A percentile compares a stretch with the other conserved stretches of the same genome.
These are phyloP conservation scores for Parachaetomium inaequale DNA, from an alignment of 495 filamentous ascomycete genomes.

Conservation along the genomic window DNA sequence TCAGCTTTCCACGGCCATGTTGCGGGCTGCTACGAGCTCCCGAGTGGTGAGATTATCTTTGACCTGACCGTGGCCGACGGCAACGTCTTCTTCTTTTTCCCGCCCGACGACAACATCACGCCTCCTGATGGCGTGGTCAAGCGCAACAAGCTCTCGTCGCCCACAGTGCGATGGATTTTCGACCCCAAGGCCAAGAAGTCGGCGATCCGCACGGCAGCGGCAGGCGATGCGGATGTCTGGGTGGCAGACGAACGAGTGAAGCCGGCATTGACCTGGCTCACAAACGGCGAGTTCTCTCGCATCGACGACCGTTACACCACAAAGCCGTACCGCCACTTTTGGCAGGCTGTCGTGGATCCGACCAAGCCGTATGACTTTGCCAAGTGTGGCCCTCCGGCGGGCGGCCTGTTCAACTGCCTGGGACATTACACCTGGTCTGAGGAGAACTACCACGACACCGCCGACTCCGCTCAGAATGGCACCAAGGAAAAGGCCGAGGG, in stretches of 20 bases:
- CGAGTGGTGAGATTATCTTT: conserved; percentile 46
- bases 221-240: conserved; percentile 16
- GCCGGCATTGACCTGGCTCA: conserved; percentile 37
- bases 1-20: conserved; percentile 49
- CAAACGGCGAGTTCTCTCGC: conserved; percentile 56
- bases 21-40: conserved; percentile 49
- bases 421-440: conserved; percentile 43
- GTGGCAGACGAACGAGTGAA: conserved; percentile 36
- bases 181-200: conserved; percentile 42
- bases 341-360: conserved; percentile 48
- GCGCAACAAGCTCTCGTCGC: conserved; percentile 42
- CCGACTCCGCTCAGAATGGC: background rate
- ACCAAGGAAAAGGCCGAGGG: background rate
- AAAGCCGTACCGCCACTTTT: conserved; percentile 53
- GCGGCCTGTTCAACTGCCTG: conserved; percentile 48
- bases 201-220: conserved; percentile 10
- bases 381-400: conserved; percentile 45
- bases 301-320: conserved; percentile 56
- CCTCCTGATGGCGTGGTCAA: conserved; percentile 26
- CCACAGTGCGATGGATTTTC: conserved; percentile 54
- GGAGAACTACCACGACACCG: conserved; percentile 26
- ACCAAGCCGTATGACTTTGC: conserved; percentile 47
- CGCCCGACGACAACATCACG: conserved; percentile 37
- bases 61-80: conserved; percentile 55
- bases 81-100: conserved; percentile 58